Evolutionary conservation across 2,329 filamentous ascomycete species (phyloP).

Genomic region (Claviceps purpurea): DNA sequence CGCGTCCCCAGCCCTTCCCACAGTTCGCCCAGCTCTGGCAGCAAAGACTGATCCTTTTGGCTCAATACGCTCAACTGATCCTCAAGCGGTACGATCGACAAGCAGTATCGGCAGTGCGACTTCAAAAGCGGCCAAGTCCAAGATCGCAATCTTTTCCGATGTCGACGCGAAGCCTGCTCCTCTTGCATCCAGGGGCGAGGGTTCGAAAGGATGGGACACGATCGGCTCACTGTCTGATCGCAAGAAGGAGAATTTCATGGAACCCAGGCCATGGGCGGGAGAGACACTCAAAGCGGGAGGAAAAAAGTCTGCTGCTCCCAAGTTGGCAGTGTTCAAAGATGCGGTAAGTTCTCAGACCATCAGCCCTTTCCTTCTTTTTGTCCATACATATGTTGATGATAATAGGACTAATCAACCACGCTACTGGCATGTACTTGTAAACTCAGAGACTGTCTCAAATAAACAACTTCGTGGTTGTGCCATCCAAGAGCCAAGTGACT

Average conservation of each 20-base stretch:
- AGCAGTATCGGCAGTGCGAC: constrained; percentile 33
- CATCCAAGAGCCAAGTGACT: constrained; percentile 63
- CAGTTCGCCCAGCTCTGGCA: constrained; percentile 67
- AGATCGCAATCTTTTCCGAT: constrained; percentile 87
- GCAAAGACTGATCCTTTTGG: constrained; percentile 78
- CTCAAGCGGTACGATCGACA: constrained; percentile 48
- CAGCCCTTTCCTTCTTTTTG: constrained; percentile 3
- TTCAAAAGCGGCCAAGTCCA: constrained; percentile 58
- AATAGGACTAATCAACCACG: constrained; percentile 82
- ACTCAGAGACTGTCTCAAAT: constrained; percentile 46
- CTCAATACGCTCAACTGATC: constrained; percentile 40
- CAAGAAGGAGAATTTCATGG: constrained; percentile 85
- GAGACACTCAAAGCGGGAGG: constrained; percentile 82
- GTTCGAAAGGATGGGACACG: constrained; percentile 73
- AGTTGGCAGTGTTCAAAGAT: constrained; percentile 92
- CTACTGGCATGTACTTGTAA: constrained; percentile 27
- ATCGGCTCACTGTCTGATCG: constrained; percentile 78
- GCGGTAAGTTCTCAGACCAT: constrained; percentile 46
- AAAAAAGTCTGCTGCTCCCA: constrained; percentile 58
- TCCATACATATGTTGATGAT: constrained; percentile 62
- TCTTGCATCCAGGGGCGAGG: constrained; percentile 36
- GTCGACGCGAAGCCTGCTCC: constrained; percentile 46
- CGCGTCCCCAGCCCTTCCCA: constrained; percentile 75
- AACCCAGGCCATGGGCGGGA: constrained; percentile 80
- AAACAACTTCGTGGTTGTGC: constrained; percentile 54